Evolutionary conservation across 2,329 filamentous ascomycete species (phyloP).

Genomic region (Cytospora piceae): DNA sequence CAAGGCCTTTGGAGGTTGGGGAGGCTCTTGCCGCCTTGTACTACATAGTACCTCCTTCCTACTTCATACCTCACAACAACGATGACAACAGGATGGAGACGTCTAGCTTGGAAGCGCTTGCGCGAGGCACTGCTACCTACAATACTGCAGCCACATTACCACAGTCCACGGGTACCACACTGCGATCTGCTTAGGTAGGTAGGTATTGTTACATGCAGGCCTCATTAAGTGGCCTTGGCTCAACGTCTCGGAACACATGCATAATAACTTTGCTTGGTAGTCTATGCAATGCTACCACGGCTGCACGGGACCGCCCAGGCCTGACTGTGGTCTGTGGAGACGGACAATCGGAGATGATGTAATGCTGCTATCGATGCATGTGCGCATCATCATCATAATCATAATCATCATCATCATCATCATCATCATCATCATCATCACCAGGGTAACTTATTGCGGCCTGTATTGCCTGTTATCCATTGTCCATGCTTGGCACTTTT

Average conservation of each 20-base stretch:
- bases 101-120: too few relatives aligned
- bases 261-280: neutral
- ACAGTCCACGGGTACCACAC: neutral
- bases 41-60: too few relatives aligned
- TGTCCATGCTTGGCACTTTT: neutral
- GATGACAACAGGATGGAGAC: too few relatives aligned
- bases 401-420: neutral
- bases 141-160: neutral
- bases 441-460: neutral
- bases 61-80: too few relatives aligned
- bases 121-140: too few relatives aligned
- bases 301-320: neutral
- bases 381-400: neutral
- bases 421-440: neutral
- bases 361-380: neutral
- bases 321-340: neutral
- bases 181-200: neutral
- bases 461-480: neutral
- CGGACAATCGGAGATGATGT: neutral
- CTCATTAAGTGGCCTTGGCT: neutral
- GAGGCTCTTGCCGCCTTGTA: neutral
- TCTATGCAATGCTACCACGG: conserved; percentile 2
- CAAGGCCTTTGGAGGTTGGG: neutral
- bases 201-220: neutral
- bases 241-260: neutral